These are phyloP conservation scores for Neofusicoccum parvum DNA, from an alignment of 2,329 filamentous ascomycete genomes.

Conservation along the genomic window DNA sequence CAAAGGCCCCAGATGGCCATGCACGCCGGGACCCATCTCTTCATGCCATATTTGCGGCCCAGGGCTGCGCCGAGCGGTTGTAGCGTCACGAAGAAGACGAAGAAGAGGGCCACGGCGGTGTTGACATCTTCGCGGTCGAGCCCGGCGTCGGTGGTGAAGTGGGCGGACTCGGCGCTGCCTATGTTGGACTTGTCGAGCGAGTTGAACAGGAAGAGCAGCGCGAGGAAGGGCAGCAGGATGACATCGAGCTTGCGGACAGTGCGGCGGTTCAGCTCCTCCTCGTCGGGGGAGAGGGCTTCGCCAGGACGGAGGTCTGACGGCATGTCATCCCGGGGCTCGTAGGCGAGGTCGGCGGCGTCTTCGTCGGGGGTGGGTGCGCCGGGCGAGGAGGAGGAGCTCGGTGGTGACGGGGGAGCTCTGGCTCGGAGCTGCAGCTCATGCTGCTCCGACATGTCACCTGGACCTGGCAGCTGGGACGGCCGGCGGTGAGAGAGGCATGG, in stretches of 20 bases:
- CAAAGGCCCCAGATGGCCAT: constrained; percentile 58
- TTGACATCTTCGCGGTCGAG: constrained; percentile 57
- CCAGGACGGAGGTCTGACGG: constrained; percentile 19
- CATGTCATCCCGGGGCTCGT: constrained; percentile 10
- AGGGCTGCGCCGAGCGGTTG: constrained; percentile 61
- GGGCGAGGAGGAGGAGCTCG: background rate
- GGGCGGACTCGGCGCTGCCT: constrained; percentile 59
- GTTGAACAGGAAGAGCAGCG: constrained; percentile 56
- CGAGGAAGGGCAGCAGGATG: constrained; percentile 54
- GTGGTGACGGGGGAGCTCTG: constrained; percentile 3
- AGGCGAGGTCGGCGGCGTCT: background rate
- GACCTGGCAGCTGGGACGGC: background rate
- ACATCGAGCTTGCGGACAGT: constrained; percentile 54
- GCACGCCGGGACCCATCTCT: constrained; percentile 58
- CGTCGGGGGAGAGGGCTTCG: constrained; percentile 1
- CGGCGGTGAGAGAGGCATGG: constrained; percentile 3
- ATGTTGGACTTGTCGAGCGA: constrained; percentile 57
- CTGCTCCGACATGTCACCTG: constrained; percentile 15
- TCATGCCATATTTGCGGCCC: constrained; percentile 58
- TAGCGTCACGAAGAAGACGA: constrained; percentile 60
- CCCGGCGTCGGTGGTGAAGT: constrained; percentile 61
- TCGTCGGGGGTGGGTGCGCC: constrained; percentile 2
- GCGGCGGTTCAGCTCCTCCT: constrained; percentile 31
- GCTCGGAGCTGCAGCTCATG: constrained; percentile 7
- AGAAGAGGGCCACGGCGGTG: constrained; percentile 59